Evolutionary conservation across 2,329 filamentous ascomycete species (phyloP).

Genomic region (Dryadomyces quercivorus): DNA sequence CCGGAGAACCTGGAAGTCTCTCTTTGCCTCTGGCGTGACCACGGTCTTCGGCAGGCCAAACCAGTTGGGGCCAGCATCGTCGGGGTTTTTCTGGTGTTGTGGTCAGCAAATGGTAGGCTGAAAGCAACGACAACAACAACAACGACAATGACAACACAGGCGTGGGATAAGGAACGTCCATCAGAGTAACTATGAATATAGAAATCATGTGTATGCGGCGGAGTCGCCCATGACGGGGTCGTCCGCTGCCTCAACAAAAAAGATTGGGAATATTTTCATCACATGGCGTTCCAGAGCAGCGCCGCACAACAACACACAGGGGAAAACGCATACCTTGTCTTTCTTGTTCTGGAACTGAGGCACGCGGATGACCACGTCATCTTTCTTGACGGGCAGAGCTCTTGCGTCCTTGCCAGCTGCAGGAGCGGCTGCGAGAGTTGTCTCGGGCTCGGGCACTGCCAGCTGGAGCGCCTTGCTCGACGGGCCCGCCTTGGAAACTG

Average conservation of each 20-base stretch:
- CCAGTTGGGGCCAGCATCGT: slow-evolving; percentile 70
- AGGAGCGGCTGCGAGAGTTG: slow-evolving; percentile 3
- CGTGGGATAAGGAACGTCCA: slow-evolving; percentile 19
- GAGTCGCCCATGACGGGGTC: slow-evolving; percentile 70
- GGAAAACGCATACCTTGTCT: slow-evolving; percentile 19
- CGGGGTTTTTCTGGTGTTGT: slow-evolving; percentile 18
- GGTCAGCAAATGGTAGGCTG: slow-evolving; percentile 6
- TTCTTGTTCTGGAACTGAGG: slow-evolving; percentile 16
- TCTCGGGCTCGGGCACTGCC: too few relatives aligned
- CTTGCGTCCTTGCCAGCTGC: slow-evolving; percentile 7
- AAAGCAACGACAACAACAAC: slow-evolving; percentile 11
- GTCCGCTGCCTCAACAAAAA: slow-evolving; percentile 59
- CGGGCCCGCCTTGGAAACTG: not conserved
- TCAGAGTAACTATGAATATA: slow-evolving; percentile 66
- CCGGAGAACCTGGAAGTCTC: slow-evolving; percentile 78
- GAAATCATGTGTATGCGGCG: slow-evolving; percentile 50
- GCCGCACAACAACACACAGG: not conserved
- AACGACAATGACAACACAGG: slow-evolving; percentile 23
- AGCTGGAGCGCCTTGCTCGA: not conserved
- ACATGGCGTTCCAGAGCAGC: slow-evolving; percentile 17
- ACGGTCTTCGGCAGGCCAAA: slow-evolving; percentile 78
- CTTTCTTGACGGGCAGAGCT: slow-evolving; percentile 7
- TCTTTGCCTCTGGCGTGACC: slow-evolving; percentile 64
- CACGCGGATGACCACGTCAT: slow-evolving; percentile 18
- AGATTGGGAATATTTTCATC: slow-evolving; percentile 65